Evolutionary conservation across 2,329 filamentous ascomycete species (phyloP).

Genomic region (Coniochaeta hoffmannii): DNA sequence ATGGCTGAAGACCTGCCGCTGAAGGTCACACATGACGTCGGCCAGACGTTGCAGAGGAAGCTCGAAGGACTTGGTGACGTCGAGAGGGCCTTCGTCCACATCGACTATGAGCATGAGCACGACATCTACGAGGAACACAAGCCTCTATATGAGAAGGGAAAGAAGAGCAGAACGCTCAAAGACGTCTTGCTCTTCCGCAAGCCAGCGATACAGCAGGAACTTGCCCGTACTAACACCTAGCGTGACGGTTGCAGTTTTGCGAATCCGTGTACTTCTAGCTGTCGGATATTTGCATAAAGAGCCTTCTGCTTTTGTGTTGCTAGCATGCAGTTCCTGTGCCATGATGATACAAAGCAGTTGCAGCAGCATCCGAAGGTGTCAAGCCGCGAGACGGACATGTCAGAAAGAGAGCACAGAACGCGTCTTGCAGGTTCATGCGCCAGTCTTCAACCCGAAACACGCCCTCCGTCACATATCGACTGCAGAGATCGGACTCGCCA

Average conservation of each 20-base stretch:
- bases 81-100: slow-evolving; percentile 37
- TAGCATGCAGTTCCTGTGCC: background rate
- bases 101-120: slow-evolving; percentile 36
- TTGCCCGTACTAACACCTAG: background rate
- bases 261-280: background rate
- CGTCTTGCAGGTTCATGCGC: background rate
- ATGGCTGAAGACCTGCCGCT: slow-evolving; percentile 48
- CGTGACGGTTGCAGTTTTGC: background rate
- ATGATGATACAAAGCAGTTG: background rate
- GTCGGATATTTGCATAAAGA: background rate
- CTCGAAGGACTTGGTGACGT: slow-evolving; percentile 41
- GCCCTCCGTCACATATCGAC: background rate
- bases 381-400: too few relatives aligned
- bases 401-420: background rate
- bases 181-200: slow-evolving; percentile 25
- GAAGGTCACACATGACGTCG: slow-evolving; percentile 51
- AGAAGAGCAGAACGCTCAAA: slow-evolving; percentile 22
- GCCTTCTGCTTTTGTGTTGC: background rate
- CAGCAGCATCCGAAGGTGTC: background rate
- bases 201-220: slow-evolving; percentile 13
- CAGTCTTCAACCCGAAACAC: too few relatives aligned
- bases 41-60: slow-evolving; percentile 52
- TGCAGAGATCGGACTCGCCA: background rate
- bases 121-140: slow-evolving; percentile 34
- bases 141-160: slow-evolving; percentile 28